These are phyloP conservation scores for Phytophthora tubulina DNA, from an alignment of 352 stramenopile genomes.

Conservation along the genomic window DNA sequence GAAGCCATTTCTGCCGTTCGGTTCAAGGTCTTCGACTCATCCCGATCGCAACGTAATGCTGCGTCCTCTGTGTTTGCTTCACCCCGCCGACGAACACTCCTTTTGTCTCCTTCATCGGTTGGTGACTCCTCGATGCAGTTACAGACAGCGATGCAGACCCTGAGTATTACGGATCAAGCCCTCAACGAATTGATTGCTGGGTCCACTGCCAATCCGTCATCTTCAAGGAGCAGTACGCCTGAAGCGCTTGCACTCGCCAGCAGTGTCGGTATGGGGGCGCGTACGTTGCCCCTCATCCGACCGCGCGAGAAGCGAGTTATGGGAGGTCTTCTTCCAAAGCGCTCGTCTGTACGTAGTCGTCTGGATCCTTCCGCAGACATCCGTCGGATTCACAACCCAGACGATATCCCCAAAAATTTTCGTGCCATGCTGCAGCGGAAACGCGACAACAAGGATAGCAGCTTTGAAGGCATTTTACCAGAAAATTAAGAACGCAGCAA, in stretches of 20 bases:
- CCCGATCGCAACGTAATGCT: slow-evolving; percentile 1
- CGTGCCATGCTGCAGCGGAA: slow-evolving; percentile 68
- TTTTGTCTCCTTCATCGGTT: background rate
- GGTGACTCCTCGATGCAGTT: slow-evolving; percentile 11
- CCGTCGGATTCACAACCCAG: slow-evolving; percentile 73
- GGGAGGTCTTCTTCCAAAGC: slow-evolving; percentile 74
- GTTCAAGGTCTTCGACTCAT: slow-evolving; percentile 49
- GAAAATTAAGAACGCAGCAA: slow-evolving; percentile 23
- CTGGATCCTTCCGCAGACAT: slow-evolving; percentile 76
- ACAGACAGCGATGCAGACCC: slow-evolving; percentile 21
- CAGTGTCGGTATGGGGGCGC: slow-evolving; percentile 49
- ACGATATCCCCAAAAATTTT: slow-evolving; percentile 82
- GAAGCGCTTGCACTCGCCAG: slow-evolving; percentile 38
- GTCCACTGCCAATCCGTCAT: slow-evolving; percentile 21
- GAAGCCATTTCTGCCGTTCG: slow-evolving; percentile 61
- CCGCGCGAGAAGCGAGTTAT: slow-evolving; percentile 67
- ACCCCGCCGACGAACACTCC: slow-evolving; percentile 23
- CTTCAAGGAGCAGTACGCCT: slow-evolving; percentile 22
- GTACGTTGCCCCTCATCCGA: slow-evolving; percentile 61
- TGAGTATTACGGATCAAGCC: slow-evolving; percentile 32
- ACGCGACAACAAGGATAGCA: slow-evolving; percentile 42
- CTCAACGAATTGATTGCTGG: slow-evolving; percentile 36
- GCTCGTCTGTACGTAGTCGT: slow-evolving; percentile 67
- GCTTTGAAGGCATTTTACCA: slow-evolving; percentile 48
- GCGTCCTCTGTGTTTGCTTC: slow-evolving; percentile 5